Evolutionary conservation across 2,329 filamentous ascomycete species (phyloP).

Genomic region (Plenodomus tracheiphilus): DNA sequence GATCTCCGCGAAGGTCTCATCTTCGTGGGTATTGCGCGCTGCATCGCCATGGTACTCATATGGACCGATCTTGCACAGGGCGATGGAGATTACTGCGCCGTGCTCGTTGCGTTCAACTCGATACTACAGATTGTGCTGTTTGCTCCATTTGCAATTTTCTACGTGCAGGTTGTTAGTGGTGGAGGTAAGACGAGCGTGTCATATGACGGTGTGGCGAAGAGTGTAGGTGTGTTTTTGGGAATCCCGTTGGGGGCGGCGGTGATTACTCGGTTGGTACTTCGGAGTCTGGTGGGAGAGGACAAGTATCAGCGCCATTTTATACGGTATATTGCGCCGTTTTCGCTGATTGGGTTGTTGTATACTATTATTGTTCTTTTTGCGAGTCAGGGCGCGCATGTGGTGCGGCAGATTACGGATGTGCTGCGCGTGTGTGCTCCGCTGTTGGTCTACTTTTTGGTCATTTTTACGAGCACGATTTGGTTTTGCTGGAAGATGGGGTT

Average conservation of each 20-base stretch:
- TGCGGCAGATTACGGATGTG: conserved; percentile 82
- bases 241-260: conserved; percentile 81
- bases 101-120: conserved; percentile 54
- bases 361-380: conserved; percentile 87
- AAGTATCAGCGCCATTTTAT: conserved; percentile 74
- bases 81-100: conserved; percentile 78
- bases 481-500: conserved; percentile 69
- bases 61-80: conserved; percentile 80
- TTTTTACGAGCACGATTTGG: conserved; percentile 72
- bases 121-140: conserved; percentile 54
- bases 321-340: conserved; percentile 71
- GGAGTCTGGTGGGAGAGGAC: conserved; percentile 55
- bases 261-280: conserved; percentile 69
- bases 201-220: conserved; percentile 73
- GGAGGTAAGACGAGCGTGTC: conserved; percentile 50
- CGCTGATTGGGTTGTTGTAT: conserved; percentile 80
- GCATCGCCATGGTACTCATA: conserved; percentile 86
- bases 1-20: conserved; percentile 68
- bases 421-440: conserved; percentile 79
- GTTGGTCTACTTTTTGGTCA: conserved; percentile 75
- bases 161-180: conserved; percentile 67
- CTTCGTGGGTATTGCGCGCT: conserved; percentile 80
- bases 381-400: conserved; percentile 77
- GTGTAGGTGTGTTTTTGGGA: conserved; percentile 79
- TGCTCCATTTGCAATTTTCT: conserved; percentile 53